These are phyloP conservation scores for Pythium rishiriense DNA, from an alignment of 352 stramenopile species.

Conservation along the genomic window DNA sequence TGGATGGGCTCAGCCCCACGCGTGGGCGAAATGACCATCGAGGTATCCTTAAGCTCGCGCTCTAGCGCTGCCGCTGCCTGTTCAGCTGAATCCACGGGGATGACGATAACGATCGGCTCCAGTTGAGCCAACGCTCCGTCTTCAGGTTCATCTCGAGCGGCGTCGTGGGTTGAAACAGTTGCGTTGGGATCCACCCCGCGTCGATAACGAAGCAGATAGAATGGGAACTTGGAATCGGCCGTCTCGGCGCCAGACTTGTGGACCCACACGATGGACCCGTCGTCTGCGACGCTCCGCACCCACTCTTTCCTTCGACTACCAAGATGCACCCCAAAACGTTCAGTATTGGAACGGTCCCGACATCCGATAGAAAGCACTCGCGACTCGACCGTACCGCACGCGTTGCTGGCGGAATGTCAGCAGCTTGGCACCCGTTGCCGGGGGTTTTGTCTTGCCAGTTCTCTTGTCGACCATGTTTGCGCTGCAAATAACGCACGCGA, in stretches of 20 bases:
- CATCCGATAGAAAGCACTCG: not conserved
- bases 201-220: slow-evolving; percentile 14
- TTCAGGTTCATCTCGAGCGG: not conserved
- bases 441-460: slow-evolving; percentile 7
- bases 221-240: not conserved
- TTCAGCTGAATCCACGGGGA: slow-evolving; percentile 14
- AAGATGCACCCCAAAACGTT: not conserved
- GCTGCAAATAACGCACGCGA: slow-evolving; percentile 26
- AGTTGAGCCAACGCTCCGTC: not conserved
- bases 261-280: slow-evolving; percentile 17
- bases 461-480: slow-evolving; percentile 3
- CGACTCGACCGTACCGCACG: slow-evolving; percentile 12
- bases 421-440: not conserved
- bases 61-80: slow-evolving; percentile 16
- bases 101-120: slow-evolving; percentile 18
- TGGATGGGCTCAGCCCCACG: slow-evolving; percentile 7
- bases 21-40: not conserved
- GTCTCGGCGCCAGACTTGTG: not conserved
- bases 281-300: slow-evolving; percentile 6
- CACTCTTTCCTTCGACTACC: slow-evolving; percentile 25
- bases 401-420: slow-evolving; percentile 21
- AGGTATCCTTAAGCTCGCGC: slow-evolving; percentile 4
- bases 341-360: not conserved
- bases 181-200: not conserved
- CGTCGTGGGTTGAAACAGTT: not conserved